Evolutionary conservation across 805 yeast species (phyloP), one percentile per base, ranked within the genome.

Genomic region (Cyberlindnera subsufficiens): DNA sequence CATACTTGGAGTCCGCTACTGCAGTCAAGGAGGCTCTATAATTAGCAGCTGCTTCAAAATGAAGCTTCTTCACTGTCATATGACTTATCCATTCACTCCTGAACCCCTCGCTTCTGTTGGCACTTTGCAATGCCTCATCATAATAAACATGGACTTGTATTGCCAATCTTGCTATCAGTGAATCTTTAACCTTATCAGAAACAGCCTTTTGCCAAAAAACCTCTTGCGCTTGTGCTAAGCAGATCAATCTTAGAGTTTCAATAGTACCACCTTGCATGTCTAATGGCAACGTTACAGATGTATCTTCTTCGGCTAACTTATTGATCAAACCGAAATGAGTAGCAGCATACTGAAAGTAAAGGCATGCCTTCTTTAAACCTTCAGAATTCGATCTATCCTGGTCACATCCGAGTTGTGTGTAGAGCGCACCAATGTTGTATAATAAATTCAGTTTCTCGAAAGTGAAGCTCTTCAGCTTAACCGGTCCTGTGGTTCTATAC

Each of bases 211-310:
- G 78, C 96, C 96, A 89, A 39, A 83, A 78, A 11, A 78, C 72
- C 56, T 90, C 96, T 61, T 89, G 96, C 0, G 96, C 93, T 54
- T 87, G 96, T 0, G 95, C 93, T 32, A 85, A 56, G 76, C 77
- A 75, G 30, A 88, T 55, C 11, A 58, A 51, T 31, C 70, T 62
- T 41, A 89, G 63, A 15, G 80, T 67, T 11, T 66, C 62, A 9
- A 84, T 53, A 0, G 86, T 76, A 11, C 70, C 69, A 1, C 44
- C 35, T 32, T 77, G 77, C 14, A 86, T 61, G 40, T 78, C 87
- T 25, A 68, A 47, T 5, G 71, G 69, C 8, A 59, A 56, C 46
- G 52, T 9, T 56, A 55, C 4, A 40, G 44, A 13, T 9, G 19
- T 18, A 29, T 53, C 47, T 7, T 45, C 41, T 20, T 38, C 35